These are phyloP conservation scores for Termitomyces sp. DNA, from an alignment of 768 basidiomycete genomes.

Conservation along the genomic window DNA sequence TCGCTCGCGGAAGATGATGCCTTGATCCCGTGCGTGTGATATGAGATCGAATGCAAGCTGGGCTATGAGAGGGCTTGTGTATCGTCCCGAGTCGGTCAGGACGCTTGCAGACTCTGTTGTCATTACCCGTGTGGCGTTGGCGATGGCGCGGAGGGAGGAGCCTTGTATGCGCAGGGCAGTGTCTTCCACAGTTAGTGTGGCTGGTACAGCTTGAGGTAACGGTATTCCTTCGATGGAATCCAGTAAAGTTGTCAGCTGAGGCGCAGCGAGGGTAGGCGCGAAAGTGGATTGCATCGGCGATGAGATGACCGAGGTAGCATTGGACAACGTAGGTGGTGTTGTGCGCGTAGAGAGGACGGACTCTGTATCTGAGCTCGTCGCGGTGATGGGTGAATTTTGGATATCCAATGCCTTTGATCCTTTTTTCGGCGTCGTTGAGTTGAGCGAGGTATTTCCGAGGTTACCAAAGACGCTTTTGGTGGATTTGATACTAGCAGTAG, in stretches of 20 bases:
- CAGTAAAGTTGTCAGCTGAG: conserved; percentile 36
- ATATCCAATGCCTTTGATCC: conserved; percentile 13
- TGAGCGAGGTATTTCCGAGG: conserved; percentile 63
- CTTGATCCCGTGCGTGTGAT: conserved; percentile 59
- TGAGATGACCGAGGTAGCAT: conserved; percentile 23
- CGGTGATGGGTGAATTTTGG: conserved; percentile 1
- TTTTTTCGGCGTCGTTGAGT: conserved; percentile 32
- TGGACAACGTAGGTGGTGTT: conserved; percentile 16
- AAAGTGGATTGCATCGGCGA: conserved; percentile 37
- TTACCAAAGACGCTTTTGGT: conserved; percentile 68
- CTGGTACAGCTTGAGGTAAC: conserved; percentile 9
- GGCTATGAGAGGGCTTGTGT: conserved; percentile 55
- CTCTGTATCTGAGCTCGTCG: conserved; percentile 22
- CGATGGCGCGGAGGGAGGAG: conserved; percentile 65
- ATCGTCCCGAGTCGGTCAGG: conserved; percentile 62
- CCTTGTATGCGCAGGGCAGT: conserved; percentile 43
- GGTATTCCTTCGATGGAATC: conserved; percentile 22
- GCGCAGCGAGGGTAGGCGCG: conserved; percentile 32
- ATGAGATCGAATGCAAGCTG: conserved; percentile 64
- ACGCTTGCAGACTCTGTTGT: conserved; percentile 71
- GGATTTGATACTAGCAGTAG: conserved; percentile 31
- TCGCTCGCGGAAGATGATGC: conserved; percentile 42
- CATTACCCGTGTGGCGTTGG: conserved; percentile 85
- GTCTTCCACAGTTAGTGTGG: conserved; percentile 20
- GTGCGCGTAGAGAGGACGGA: conserved; percentile 27